These are phyloP conservation scores for Kappamyces sp. DNA, from an alignment of 192 early-diverging fungal genomes.

Conservation along the genomic window DNA sequence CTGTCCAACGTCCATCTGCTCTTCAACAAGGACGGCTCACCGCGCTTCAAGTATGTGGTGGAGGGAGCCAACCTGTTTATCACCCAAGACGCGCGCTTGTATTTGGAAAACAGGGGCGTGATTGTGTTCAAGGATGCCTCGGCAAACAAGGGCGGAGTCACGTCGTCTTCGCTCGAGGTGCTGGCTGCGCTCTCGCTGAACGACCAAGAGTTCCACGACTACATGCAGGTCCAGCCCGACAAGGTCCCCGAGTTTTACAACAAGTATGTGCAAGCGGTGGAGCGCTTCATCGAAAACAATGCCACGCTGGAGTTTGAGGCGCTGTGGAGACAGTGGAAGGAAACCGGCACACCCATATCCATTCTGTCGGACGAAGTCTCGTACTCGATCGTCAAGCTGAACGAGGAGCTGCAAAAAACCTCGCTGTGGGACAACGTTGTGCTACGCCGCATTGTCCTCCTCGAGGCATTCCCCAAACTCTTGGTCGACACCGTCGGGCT, in stretches of 20 bases:
- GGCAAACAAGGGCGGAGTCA: constrained; percentile 99
- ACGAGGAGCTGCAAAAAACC: constrained; percentile 87
- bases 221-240: constrained; percentile 82
- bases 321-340: constrained; percentile 82
- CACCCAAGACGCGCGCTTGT: constrained; percentile 95
- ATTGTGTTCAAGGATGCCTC: constrained; percentile 98
- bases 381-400: constrained; percentile 86
- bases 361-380: constrained; percentile 87
- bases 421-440: constrained; percentile 87
- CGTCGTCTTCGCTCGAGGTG: constrained; percentile 95
- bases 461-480: constrained; percentile 89
- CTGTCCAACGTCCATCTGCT: constrained; percentile 78
- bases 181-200: constrained; percentile 91
- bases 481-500: constrained; percentile 84
- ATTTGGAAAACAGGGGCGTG: constrained; percentile 88
- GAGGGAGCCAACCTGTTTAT: constrained; percentile 99
- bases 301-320: constrained; percentile 92
- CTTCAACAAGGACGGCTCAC: constrained; percentile 70
- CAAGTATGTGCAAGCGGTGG: constrained; percentile 89
- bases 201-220: constrained; percentile 80
- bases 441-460: constrained; percentile 74
- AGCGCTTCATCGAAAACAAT: constrained; percentile 87
- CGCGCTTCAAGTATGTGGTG: constrained; percentile 97
- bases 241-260: constrained; percentile 83
- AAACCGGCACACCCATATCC: constrained; percentile 71